Percentiles rank a stretch among this genome's conserved stretches.
Evolutionary conservation across 2,329 filamentous ascomycete genomes (phyloP).

Genomic region (Microcyclospora tardicrescens): DNA sequence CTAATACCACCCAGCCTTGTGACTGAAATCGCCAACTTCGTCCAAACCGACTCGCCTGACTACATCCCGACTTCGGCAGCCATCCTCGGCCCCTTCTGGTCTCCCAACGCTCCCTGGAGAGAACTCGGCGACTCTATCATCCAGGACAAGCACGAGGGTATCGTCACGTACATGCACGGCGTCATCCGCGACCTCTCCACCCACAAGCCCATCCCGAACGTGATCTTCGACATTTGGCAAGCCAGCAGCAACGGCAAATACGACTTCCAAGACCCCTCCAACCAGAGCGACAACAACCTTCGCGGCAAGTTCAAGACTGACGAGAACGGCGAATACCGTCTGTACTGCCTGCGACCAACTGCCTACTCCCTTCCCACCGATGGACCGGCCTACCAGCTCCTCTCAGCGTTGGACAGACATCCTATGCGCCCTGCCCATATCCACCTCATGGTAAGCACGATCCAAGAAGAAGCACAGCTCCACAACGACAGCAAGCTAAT

Average conservation of each 20-base stretch:
- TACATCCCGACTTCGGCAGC: constrained; percentile 58
- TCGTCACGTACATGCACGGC: constrained; percentile 56
- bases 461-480: constrained; percentile 9
- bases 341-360: constrained; percentile 64
- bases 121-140: constrained; percentile 54
- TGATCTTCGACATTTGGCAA: constrained; percentile 69
- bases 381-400: constrained; percentile 42
- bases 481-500: constrained; percentile 10
- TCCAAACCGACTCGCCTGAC: constrained; percentile 46
- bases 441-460: constrained; percentile 37
- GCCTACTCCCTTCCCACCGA: constrained; percentile 59
- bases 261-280: constrained; percentile 54
- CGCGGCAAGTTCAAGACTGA: constrained; percentile 63
- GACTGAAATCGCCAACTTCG: constrained; percentile 53
- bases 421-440: constrained; percentile 51
- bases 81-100: constrained; percentile 70
- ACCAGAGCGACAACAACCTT: constrained; percentile 60
- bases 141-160: constrained; percentile 47
- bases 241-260: constrained; percentile 64
- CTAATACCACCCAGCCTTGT: constrained; percentile 37
- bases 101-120: constrained; percentile 59
- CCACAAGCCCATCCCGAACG: constrained; percentile 49
- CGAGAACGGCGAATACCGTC: constrained; percentile 55
- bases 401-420: constrained; percentile 43
- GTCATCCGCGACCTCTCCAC: constrained; percentile 51